phyloP scores from a whole-genome alignment of 345 rosid species.

The Eucalyptus curtisii region DNA sequence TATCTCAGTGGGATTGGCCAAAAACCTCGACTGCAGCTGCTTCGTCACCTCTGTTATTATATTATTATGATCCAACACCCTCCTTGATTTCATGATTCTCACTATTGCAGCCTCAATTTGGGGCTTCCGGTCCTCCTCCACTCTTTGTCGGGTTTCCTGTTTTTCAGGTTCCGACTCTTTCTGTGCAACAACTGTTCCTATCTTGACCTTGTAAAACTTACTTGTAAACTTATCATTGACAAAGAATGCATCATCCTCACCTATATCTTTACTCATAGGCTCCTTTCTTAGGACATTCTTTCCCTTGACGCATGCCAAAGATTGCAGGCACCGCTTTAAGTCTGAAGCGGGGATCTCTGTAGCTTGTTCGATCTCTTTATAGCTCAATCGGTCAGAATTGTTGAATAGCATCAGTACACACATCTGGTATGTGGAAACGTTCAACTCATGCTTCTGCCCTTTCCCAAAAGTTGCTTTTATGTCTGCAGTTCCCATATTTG shows the following conservation, averaged over 20 bases:
- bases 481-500: conserved; percentile 99
- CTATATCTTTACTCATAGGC: conserved; percentile 96
- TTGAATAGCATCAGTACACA: conserved; percentile 91
- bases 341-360: conserved; percentile 82
- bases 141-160: conserved; percentile 96
- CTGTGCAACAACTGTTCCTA: conserved; percentile 97
- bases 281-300: conserved; percentile 93
- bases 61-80: conserved; percentile 90
- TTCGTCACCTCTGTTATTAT: conserved; percentile 86
- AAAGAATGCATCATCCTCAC: conserved; percentile 70
- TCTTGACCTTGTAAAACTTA: conserved; percentile 95
- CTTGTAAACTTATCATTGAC: conserved; percentile 90
- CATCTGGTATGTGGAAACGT: conserved; percentile 98
- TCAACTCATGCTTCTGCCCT: conserved; percentile 97
- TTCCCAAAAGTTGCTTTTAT: conserved; percentile 82
- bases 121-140: conserved; percentile 97
- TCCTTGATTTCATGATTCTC: conserved; percentile 97
- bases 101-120: conserved; percentile 98
- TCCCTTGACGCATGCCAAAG: conserved; percentile 87
- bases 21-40: conserved; percentile 92
- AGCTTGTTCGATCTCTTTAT: conserved; percentile 92
- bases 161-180: conserved; percentile 98
- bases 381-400: conserved; percentile 69
- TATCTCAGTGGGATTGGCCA: conserved; percentile 91
- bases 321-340: conserved; percentile 87